Base-by-base conservation (phyloP, 805 yeast species). In the Tetrapisispora namnaoensis region DNA sequence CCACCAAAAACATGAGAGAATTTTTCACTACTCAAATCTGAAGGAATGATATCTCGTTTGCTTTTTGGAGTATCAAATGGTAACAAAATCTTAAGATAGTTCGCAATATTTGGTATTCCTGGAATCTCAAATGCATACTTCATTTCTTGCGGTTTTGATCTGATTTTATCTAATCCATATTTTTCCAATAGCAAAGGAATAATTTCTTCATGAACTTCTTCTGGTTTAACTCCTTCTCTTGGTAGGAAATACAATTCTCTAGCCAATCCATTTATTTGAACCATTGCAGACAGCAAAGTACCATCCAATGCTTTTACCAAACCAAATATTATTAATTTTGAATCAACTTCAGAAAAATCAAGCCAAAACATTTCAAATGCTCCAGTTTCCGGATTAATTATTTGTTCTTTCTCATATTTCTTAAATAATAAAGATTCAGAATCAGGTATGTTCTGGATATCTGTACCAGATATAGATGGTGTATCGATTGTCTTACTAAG, bases 81-180 rank as follows among this genome's bases (percentile, higher is more conserved):
- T 39, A 89, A 64, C 40, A 83, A 64, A 9, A 90, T 79, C 59
- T 86, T 84, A 56, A 91, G 70, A 61, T 93, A 93, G 50, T 86
- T 88, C 2, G 87, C 70, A 57, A 84, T 86, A 13, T 53, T 52
- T 11, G 98, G 97, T 14, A 91, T 75, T 9, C 79, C 87, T 0
- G 83, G 79, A 20, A 84, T 63, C 61, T 91, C 97, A 70, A 93
- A 93, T 1, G 97, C 93, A 67, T 91, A 91, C 63, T 86, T 86
- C 73, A 75, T 85, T 10, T 60, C 70, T 55, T 80, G 83, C 0
- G 90, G 82, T 64, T 80, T 86, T 11, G 93, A 80, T 52, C 78
- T 81, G 48, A 88, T 72, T 27, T 73, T 71, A 10, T 73, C 74
- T 30, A 87, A 66, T 0, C 86, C 88, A 60, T 72, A 81, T 52